Evolutionary conservation across 257 asterid species (phyloP).

Genomic region (Solanum sejunctum): DNA sequence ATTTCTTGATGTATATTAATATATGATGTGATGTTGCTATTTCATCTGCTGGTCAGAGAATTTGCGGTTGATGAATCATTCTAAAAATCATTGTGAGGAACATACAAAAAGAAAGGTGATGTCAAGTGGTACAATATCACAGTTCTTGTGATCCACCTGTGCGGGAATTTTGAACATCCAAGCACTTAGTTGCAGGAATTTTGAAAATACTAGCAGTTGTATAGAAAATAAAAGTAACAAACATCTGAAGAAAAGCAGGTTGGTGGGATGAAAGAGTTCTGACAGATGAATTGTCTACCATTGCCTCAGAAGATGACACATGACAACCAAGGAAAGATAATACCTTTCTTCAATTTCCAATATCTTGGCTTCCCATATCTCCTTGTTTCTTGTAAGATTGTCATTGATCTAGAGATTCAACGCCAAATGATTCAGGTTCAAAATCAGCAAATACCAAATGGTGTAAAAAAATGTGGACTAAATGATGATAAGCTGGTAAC

Average conservation of each 20-base stretch:
- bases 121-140: neutral
- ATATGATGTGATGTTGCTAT: neutral
- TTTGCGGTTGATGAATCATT: neutral
- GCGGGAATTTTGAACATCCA: neutral
- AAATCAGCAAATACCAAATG: neutral
- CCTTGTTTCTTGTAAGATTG: constrained; percentile 68
- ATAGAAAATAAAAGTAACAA: neutral
- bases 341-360: constrained; percentile 55
- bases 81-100: neutral
- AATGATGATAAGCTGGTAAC: neutral
- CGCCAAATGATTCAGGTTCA: neutral
- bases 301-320: neutral
- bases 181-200: neutral
- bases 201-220: neutral
- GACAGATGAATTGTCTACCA: neutral
- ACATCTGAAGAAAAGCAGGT: neutral
- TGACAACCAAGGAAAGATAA: neutral
- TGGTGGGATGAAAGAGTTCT: neutral
- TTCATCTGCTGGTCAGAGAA: neutral
- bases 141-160: neutral
- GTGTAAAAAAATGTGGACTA: neutral
- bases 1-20: neutral
- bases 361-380: constrained; percentile 68
- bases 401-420: constrained; percentile 55
- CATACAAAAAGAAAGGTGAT: neutral